These are phyloP conservation scores for Periconia sp. DNA, from an alignment of 2,329 filamentous ascomycete species.

Conservation along the genomic window DNA sequence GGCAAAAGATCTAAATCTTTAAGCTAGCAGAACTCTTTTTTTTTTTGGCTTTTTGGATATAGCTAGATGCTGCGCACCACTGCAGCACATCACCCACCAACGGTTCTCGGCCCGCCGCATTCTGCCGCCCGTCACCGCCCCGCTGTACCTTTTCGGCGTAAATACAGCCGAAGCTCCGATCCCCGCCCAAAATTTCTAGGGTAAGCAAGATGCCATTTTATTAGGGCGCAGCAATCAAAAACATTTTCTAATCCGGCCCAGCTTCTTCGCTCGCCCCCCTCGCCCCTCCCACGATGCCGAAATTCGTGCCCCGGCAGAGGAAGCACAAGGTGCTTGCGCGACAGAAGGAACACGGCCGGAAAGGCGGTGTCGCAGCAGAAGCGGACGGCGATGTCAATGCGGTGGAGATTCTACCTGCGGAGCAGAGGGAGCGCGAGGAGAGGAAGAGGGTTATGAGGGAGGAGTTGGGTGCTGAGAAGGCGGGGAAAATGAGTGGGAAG, in stretches of 20 bases:
- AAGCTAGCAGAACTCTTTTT: too few relatives aligned
- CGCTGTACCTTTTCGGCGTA: constrained; percentile 18
- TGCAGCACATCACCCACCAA: too few relatives aligned
- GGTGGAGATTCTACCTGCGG: constrained; percentile 51
- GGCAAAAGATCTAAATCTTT: too few relatives aligned
- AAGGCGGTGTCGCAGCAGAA: constrained; percentile 22
- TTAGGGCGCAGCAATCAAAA: background rate
- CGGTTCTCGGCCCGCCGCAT: too few relatives aligned
- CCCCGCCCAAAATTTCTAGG: constrained; percentile 42
- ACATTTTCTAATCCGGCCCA: too few relatives aligned
- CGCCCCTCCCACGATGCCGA: constrained; percentile 44
- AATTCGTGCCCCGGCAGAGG: constrained; percentile 60
- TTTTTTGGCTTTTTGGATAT: too few relatives aligned
- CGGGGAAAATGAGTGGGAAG: constrained; percentile 65
- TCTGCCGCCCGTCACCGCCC: constrained; percentile 23
- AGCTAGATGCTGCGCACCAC: too few relatives aligned
- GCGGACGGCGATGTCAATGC: constrained; percentile 63
- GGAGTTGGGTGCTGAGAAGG: constrained; percentile 59
- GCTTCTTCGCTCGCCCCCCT: too few relatives aligned
- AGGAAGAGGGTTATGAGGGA: constrained; percentile 59
- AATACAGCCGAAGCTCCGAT: constrained; percentile 24
- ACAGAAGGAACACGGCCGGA: constrained; percentile 52
- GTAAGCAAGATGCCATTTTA: background rate
- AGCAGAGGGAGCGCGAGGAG: constrained; percentile 61
- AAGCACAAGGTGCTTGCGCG: constrained; percentile 71